Evolutionary conservation across 371 early-diverging fungal species (phyloP).

Genomic region (Mucor mucedo): DNA sequence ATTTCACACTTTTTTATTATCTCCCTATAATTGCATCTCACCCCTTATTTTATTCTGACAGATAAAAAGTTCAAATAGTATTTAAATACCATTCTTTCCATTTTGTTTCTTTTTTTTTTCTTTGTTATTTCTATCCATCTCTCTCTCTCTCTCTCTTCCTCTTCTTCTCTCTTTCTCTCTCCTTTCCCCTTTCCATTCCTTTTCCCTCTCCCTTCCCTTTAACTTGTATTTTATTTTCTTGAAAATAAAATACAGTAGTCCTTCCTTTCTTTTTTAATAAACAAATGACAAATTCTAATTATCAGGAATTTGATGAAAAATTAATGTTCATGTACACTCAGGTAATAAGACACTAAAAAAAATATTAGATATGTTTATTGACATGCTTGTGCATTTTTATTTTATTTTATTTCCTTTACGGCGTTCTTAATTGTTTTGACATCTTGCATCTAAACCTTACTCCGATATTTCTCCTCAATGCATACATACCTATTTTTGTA

Average conservation of each 20-base stretch:
- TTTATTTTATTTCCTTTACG: background rate
- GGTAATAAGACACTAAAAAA: background rate
- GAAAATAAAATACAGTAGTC: constrained; percentile 14
- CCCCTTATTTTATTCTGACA: constrained; percentile 17
- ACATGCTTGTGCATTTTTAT: constrained; percentile 3
- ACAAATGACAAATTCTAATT: constrained; percentile 3
- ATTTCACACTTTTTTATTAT: background rate
- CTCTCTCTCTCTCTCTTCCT: constrained; percentile 11
- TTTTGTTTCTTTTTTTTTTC: constrained; percentile 18
- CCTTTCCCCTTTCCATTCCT: constrained; percentile 30
- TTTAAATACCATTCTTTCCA: constrained; percentile 10
- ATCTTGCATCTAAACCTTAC: background rate
- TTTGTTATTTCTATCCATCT: constrained; percentile 7
- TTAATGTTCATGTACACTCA: constrained; percentile 8
- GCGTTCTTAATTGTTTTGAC: constrained; percentile 1
- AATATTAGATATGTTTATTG: constrained; percentile 1
- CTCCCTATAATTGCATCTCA: background rate
- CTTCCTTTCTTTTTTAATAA: constrained; percentile 13
- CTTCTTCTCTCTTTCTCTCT: constrained; percentile 13
- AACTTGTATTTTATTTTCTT: constrained; percentile 10
- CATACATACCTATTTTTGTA: constrained; percentile 1
- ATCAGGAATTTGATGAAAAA: constrained; percentile 11
- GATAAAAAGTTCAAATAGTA: constrained; percentile 19
- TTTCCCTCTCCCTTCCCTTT: constrained; percentile 20
- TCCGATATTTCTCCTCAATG: constrained; percentile 4